Base-by-base conservation (phyloP, 495 filamentous ascomycete species). In the Achaetomiella virescens region DNA sequence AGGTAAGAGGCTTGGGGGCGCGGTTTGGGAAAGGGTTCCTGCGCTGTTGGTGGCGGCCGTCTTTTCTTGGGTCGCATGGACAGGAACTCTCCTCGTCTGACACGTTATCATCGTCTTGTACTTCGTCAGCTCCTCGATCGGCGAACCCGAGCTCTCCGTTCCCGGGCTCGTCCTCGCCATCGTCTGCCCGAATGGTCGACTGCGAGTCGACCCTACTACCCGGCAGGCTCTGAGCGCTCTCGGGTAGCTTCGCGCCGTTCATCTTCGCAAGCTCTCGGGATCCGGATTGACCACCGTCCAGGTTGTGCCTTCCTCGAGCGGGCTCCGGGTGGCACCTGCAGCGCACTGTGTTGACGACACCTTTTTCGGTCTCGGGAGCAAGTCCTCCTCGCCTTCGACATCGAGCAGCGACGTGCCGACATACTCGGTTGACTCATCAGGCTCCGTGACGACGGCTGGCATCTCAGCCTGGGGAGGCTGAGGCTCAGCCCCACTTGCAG, bases 271-370 rank as follows among this genome's bases (percentile, higher is more conserved):
- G 58, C 20, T 71, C 70, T 76, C 70, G 18, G 63, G 51, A 20
- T 69, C 67, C 22, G 68, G 43, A 31, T 70, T 68, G 21, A 76
- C 74, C 11, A 69, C 66, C 38, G 70, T 73, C 73, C 73, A 77
- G 20, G 64, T 65, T 1, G 69, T 70, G 20, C 70, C 70, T 27
- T 69, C 71, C 48, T 76, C 75, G 9, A 71, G 63, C n/a, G 75
- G 74, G 24, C 52, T 72, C 33, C 70, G 69, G 22, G 72, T 66
- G 36, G 66, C 14, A 70, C 73, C 36, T 69, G 75, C 22, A 77
- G 53, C 5, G 69, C 68, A n/a, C 51, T 77, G 73, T 49, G 75
- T 76, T 2, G 75, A 75, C 8, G 73, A 73, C 25, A 76, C 68
- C 57, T 76, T 77, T 54, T 69, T 75, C 0, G 73, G 72, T 50